Evolutionary conservation across 1,284 basidiomycete species (phyloP).

Genomic region (Trametes hirsuta): DNA sequence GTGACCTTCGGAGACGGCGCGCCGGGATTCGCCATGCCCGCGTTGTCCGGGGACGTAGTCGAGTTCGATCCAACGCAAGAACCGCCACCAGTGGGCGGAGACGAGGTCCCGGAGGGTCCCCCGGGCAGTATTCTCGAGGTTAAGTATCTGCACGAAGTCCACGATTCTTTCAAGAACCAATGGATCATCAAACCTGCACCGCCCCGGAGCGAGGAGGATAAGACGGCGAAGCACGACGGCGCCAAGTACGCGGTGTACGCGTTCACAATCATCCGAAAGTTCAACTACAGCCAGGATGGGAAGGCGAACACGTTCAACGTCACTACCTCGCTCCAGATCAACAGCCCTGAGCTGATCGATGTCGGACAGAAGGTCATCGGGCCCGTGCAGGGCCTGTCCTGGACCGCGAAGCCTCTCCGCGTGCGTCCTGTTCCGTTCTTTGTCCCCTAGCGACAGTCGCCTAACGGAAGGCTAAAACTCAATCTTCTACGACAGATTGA

Average conservation of each 20-base stretch:
- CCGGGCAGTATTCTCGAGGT: constrained; percentile 33
- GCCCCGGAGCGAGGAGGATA: constrained; percentile 11
- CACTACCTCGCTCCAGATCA: constrained; percentile 46
- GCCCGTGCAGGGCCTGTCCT: constrained; percentile 58
- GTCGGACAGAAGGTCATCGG: constrained; percentile 58
- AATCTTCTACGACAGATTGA: constrained; percentile 43
- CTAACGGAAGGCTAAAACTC: constrained; percentile 13
- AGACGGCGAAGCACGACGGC: constrained; percentile 22
- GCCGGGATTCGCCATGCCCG: constrained; percentile 25
- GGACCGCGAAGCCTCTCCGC: constrained; percentile 58
- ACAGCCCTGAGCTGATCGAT: constrained; percentile 56
- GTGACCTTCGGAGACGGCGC: constrained; percentile 1
- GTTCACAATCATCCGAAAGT: constrained; percentile 35
- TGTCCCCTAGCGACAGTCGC: too few relatives aligned
- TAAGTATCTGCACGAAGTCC: constrained; percentile 33
- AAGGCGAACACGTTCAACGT: constrained; percentile 31
- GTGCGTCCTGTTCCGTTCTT: constrained; percentile 33
- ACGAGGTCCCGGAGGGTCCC: constrained; percentile 28
- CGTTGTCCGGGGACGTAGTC: constrained; percentile 24
- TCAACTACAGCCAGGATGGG: constrained; percentile 29
- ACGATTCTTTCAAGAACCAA: constrained; percentile 31
- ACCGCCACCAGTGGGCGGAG: constrained; percentile 11
- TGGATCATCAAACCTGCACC: constrained; percentile 33
- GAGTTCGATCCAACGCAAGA: constrained; percentile 19
- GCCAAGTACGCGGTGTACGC: constrained; percentile 34